Evolutionary conservation across 768 basidiomycete species (phyloP).

Genomic region (Trametes gibbosa): DNA sequence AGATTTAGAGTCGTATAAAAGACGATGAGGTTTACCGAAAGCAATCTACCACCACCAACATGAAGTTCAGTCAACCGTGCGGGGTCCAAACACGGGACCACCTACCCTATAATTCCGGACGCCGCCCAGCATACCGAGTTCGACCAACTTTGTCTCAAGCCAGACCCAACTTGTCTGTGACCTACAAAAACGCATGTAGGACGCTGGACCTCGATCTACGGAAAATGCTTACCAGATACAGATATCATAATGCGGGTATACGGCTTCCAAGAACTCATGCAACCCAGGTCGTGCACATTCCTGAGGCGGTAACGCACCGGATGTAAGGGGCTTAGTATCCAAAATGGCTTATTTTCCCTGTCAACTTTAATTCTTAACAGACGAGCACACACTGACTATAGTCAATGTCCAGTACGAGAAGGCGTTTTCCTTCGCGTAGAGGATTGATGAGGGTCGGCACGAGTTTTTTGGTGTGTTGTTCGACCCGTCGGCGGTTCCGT

Average conservation of each 20-base stretch:
- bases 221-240: constrained; percentile 65
- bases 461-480: constrained; percentile 65
- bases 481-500: constrained; percentile 78
- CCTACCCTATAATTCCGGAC: constrained; percentile 65
- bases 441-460: constrained; percentile 72
- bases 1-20: too few relatives aligned
- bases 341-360: constrained; percentile 56
- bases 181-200: constrained; percentile 35
- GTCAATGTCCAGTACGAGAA: constrained; percentile 86
- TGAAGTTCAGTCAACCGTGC: not conserved
- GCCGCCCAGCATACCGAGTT: constrained; percentile 80
- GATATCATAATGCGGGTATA: constrained; percentile 86
- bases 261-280: constrained; percentile 78
- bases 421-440: constrained; percentile 69
- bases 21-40: constrained; percentile 43
- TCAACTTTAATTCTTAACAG: not conserved
- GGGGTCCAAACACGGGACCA: not conserved
- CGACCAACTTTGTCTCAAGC: constrained; percentile 85
- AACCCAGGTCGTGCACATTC: constrained; percentile 83
- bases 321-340: constrained; percentile 83
- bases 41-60: constrained; percentile 45
- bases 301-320: constrained; percentile 70
- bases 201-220: not conserved
- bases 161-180: constrained; percentile 87
- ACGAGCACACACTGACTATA: constrained; percentile 54